A percentile compares a stretch with the other conserved stretches of the same genome.
Conservation (phyloP, 257 asterid species). For the Solanum gracilifrons region DNA sequence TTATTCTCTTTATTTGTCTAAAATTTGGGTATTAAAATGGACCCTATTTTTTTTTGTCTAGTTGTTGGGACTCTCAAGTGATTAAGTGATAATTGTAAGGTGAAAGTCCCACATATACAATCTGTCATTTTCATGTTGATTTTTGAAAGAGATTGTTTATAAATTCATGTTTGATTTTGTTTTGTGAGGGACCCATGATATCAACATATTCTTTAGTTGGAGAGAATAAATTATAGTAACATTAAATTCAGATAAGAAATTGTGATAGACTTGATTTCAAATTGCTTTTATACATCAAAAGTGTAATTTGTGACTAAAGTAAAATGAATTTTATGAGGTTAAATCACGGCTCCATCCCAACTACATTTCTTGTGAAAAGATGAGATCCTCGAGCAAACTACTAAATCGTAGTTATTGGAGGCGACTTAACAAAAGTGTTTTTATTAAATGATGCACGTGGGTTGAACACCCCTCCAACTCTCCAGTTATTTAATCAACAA, state of each 20-base stretch:
- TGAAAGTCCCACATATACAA: neutral
- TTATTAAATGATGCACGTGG: neutral
- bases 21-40: neutral
- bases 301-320: neutral
- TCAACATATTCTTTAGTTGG: neutral
- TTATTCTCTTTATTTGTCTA: neutral
- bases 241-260: neutral
- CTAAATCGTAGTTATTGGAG: neutral
- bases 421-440: neutral
- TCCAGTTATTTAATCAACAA: neutral
- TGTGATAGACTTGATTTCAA: neutral
- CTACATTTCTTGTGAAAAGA: neutral
- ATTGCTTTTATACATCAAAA: neutral
- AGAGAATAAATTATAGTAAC: neutral
- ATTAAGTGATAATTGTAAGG: neutral
- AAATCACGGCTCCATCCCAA: fast-evolving
- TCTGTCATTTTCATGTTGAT: neutral
- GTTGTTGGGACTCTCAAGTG: neutral
- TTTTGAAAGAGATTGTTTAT: neutral
- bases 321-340: neutral
- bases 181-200: neutral
- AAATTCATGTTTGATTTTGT: neutral
- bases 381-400: neutral
- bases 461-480: neutral
- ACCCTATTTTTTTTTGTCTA: neutral